A percentile compares a stretch with the other conserved stretches of the same genome.
Conservation (phyloP, 257 asterid species). For the Forsythia viridissima region DNA sequence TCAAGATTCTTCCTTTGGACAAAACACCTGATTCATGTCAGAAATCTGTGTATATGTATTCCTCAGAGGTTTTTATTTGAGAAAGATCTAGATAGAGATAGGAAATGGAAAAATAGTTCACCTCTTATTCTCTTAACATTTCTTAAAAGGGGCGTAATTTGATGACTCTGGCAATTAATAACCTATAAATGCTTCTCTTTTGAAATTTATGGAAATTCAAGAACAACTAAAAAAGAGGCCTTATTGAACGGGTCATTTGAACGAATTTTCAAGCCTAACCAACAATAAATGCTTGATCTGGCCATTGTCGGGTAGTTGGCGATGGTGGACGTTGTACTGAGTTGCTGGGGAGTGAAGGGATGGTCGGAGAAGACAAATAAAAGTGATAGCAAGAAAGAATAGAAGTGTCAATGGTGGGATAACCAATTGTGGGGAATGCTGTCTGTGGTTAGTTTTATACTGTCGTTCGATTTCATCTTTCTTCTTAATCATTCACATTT, state of each 20-base stretch:
- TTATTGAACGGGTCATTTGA: no score
- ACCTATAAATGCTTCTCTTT: neutral
- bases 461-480: no score
- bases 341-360: neutral
- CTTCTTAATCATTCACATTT: no score
- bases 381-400: neutral
- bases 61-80: neutral
- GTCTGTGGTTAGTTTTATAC: no score
- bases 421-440: no score
- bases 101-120: neutral
- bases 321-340: neutral
- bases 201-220: neutral
- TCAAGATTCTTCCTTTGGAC: constrained; percentile 14
- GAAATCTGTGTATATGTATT: neutral
- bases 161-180: neutral
- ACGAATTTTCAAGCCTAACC: no score
- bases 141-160: neutral
- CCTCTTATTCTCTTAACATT: no score
- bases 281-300: neutral
- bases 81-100: neutral
- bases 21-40: neutral
- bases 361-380: neutral
- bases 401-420: neutral
- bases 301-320: neutral
- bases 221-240: neutral